phyloP scores from a whole-genome alignment of 176 grass and related monocot species.

The Aegilops bicornis region DNA sequence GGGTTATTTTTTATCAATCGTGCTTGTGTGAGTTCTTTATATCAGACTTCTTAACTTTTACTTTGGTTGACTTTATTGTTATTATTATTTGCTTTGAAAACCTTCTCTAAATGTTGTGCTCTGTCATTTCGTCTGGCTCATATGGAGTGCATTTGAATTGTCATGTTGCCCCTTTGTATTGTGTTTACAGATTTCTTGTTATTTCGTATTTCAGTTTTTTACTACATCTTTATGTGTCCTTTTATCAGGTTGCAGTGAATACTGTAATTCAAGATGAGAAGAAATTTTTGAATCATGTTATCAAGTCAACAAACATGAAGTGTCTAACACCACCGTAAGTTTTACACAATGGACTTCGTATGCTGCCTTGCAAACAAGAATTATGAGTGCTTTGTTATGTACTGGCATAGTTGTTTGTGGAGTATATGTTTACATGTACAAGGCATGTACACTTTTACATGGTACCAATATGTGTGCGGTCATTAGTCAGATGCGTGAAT shows the following conservation, averaged over 20 bases:
- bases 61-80: not conserved
- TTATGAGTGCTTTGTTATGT: too few species aligned
- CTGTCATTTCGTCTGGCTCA: not conserved
- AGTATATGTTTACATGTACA: not conserved
- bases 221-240: not conserved
- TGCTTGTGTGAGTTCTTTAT: too few species aligned
- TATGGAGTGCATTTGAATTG: not conserved
- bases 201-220: not conserved
- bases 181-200: not conserved
- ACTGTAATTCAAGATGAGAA: slow-evolving; percentile 80
- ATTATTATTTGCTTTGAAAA: slow-evolving; percentile 1
- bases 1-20: too few species aligned
- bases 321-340: slow-evolving; percentile 84
- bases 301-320: slow-evolving; percentile 93
- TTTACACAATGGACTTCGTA: not conserved
- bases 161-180: not conserved
- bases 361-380: too few species aligned
- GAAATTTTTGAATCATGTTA: slow-evolving; percentile 83
- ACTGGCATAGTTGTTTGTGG: not conserved
- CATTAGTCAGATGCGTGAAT: too few species aligned
- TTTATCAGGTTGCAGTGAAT: slow-evolving; percentile 67
- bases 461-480: too few species aligned
- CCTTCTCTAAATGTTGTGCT: not conserved
- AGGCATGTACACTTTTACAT: not conserved
- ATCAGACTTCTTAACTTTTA: not conserved